These are phyloP conservation scores for Hymenoscyphus infarciens DNA, from an alignment of 2,329 filamentous ascomycete species.

Conservation along the genomic window DNA sequence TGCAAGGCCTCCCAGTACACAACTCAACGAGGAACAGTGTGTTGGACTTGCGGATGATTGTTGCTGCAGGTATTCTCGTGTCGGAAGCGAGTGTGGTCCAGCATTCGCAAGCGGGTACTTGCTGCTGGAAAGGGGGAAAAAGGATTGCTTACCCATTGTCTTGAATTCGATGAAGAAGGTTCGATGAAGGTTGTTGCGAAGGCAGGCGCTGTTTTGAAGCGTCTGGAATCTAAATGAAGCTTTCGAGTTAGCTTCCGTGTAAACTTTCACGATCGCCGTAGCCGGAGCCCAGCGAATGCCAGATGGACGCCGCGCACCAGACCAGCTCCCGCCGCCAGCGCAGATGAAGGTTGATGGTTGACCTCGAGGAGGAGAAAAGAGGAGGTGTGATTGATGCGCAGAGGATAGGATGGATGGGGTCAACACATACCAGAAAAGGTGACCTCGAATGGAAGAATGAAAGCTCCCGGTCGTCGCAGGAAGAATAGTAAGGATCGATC, in stretches of 20 bases:
- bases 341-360: background rate
- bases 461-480: slow-evolving; percentile 19
- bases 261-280: slow-evolving; percentile 6
- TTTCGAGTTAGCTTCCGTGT: slow-evolving; percentile 25
- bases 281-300: background rate
- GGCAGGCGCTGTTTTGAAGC: slow-evolving; percentile 23
- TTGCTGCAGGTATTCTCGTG: slow-evolving; percentile 14
- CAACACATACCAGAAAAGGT: slow-evolving; percentile 29
- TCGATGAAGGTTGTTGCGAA: slow-evolving; percentile 30
- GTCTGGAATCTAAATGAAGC: slow-evolving; percentile 17
- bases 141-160: slow-evolving; percentile 36
- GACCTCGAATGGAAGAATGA: slow-evolving; percentile 15
- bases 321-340: background rate
- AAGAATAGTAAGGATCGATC: slow-evolving; percentile 17
- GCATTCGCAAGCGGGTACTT: slow-evolving; percentile 12
- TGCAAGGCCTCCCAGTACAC: slow-evolving; percentile 20
- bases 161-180: slow-evolving; percentile 31
- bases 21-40: slow-evolving; percentile 11
- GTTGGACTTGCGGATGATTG: slow-evolving; percentile 12
- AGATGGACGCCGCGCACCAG: background rate
- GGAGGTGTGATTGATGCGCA: slow-evolving; percentile 19
- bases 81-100: slow-evolving; percentile 8
- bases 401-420: slow-evolving; percentile 26
- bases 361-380: slow-evolving; percentile 7
- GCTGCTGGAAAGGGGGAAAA: slow-evolving; percentile 25